phyloP scores from a whole-genome alignment of 768 basidiomycete genomes.

The Pulveroboletus sp. region DNA sequence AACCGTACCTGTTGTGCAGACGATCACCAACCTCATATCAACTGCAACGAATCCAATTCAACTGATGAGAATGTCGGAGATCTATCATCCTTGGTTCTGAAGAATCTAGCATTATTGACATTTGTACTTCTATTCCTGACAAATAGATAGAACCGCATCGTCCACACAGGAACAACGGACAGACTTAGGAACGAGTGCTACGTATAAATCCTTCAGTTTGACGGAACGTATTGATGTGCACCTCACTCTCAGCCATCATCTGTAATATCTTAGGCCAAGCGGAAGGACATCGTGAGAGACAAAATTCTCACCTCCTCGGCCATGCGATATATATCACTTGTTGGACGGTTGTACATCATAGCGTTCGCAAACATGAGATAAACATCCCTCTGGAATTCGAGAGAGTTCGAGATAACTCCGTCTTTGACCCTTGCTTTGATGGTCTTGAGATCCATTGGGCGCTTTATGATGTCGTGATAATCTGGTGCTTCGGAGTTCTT shows the following conservation, averaged over 20 bases:
- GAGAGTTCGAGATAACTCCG: slow-evolving; percentile 70
- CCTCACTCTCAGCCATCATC: slow-evolving; percentile 77
- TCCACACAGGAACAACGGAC: background rate
- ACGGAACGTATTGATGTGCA: slow-evolving; percentile 60
- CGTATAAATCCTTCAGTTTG: slow-evolving; percentile 71
- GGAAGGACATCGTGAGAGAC: background rate
- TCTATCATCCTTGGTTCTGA: slow-evolving; percentile 83
- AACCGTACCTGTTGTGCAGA: slow-evolving; percentile 61
- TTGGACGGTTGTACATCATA: slow-evolving; percentile 92
- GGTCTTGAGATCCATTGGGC: slow-evolving; percentile 95
- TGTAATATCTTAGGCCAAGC: slow-evolving; percentile 21
- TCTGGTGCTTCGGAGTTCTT: slow-evolving; percentile 84
- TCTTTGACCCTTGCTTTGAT: slow-evolving; percentile 85
- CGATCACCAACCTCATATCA: slow-evolving; percentile 77
- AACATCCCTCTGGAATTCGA: slow-evolving; percentile 87
- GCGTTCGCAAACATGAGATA: slow-evolving; percentile 96
- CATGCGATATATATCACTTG: slow-evolving; percentile 83
- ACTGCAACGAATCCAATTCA: slow-evolving; percentile 83
- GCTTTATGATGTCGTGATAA: slow-evolving; percentile 86
- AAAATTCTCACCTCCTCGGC: slow-evolving; percentile 72
- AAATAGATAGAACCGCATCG: background rate
- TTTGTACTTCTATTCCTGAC: slow-evolving; percentile 1
- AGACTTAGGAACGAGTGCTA: slow-evolving; percentile 30
- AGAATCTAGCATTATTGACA: no score
- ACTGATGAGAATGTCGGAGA: slow-evolving; percentile 81